Base-by-base conservation (phyloP, 148 eudicot species). In the Agrostemma githago region DNA sequence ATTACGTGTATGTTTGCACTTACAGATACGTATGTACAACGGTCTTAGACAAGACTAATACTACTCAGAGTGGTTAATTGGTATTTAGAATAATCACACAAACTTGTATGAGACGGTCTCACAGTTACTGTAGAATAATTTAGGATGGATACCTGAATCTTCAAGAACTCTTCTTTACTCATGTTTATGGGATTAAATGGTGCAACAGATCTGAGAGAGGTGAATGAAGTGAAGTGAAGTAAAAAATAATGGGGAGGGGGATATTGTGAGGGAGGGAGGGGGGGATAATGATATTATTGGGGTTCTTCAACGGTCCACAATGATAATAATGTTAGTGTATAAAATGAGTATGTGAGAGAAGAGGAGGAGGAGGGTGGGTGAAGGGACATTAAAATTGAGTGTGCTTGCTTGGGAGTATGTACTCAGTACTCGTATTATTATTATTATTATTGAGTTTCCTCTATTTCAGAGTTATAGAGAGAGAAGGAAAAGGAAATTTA, bases 151-250 rank as follows among this genome's bases (percentile, higher is more conserved):
- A 92, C 97, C 96, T 92, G 93, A 84, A 90, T 90, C 89, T 90
- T 92, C 85, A 92, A 83, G 69, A 90, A 87, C 88, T 92, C 98
- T 86, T 92, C 98, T 90, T 92, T 92, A 75, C 96, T 92, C 98
- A 92, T 92, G n/a, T 69, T 72, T 62, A 6, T 67, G 57, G 8
- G 54, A 48, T 48, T 48, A 51, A 51, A 51, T 11, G 56, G 11
- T 6, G 15, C 8, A 38, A 51, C 70, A 86, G 91, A 87, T 87
- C 90, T 84, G 82, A 75, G 48, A 69, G 69, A 69, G 64, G 54
- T 48, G 54, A 48, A 48, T 48, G 54, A 11, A 51, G 56, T 51
- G 56, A 51, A 51, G 34, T 26, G 1, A 51, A 51, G 11, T 9
- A 51, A 51, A 11, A 51, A 11, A 51, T 51, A 51, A 51, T 10